phyloP scores from a whole-genome alignment of 768 basidiomycete species.

The Suillus fuscotomentosus region DNA sequence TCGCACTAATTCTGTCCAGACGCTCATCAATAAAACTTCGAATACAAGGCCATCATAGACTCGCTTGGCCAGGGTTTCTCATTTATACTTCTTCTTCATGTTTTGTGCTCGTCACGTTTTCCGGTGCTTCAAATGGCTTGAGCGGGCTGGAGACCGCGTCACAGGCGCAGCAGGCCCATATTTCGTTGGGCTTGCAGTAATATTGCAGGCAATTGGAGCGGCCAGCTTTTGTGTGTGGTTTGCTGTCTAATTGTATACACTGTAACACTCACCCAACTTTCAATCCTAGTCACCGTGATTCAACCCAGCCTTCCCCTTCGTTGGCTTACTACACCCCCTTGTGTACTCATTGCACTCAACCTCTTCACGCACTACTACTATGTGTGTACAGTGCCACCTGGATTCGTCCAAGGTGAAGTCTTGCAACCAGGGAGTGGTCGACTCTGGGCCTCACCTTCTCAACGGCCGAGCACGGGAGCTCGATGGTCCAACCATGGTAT shows the following conservation, averaged over 20 bases:
- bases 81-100: constrained; percentile 14
- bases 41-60: background rate
- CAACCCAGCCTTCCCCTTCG: constrained; percentile 61
- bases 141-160: constrained; percentile 71
- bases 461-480: constrained; percentile 37
- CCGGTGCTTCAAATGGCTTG: constrained; percentile 63
- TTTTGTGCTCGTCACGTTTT: constrained; percentile 36
- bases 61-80: background rate
- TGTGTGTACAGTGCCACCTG: constrained; percentile 77
- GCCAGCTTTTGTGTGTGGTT: constrained; percentile 75
- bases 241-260: background rate
- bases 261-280: constrained; percentile 1
- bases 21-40: background rate
- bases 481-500: constrained; percentile 46
- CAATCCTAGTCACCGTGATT: constrained; percentile 71
- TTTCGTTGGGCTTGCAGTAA: constrained; percentile 80
- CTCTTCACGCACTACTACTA: constrained; percentile 83
- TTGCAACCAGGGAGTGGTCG: constrained; percentile 38
- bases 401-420: constrained; percentile 67
- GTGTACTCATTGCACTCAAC: constrained; percentile 75
- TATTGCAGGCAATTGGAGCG: constrained; percentile 66
- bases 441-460: constrained; percentile 53
- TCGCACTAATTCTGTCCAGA: background rate
- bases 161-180: constrained; percentile 92
- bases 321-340: constrained; percentile 62